A percentile compares a stretch with the other conserved stretches of the same genome.
Conservation (phyloP, 345 rosid genomes). For the Bruguiera parviflora region DNA sequence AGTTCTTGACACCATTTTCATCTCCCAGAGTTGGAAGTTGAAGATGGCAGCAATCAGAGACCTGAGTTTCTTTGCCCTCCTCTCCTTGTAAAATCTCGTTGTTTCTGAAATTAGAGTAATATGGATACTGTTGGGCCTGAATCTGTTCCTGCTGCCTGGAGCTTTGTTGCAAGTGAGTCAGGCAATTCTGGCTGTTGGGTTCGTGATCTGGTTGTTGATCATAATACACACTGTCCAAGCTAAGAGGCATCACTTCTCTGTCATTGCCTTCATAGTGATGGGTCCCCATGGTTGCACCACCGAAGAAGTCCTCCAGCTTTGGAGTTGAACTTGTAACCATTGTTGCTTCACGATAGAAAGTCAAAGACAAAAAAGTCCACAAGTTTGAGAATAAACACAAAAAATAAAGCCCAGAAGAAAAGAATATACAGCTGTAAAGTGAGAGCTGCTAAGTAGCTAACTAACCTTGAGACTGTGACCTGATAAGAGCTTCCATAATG, state of each 20-base stretch:
- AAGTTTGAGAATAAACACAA: constrained; percentile 13
- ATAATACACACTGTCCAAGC: constrained; percentile 65
- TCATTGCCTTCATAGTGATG: constrained; percentile 56
- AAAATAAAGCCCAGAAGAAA: constrained; percentile 25
- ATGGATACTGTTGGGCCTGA: constrained; percentile 34
- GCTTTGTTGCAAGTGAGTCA: constrained; percentile 24
- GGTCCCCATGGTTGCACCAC: constrained; percentile 59
- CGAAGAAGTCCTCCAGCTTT: constrained; percentile 88
- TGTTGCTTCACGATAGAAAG: constrained; percentile 36
- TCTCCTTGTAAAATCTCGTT: constrained; percentile 37
- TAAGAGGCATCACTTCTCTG: constrained; percentile 74
- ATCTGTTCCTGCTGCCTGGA: constrained; percentile 30
- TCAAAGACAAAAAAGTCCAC: constrained; percentile 28
- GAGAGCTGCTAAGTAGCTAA: not conserved
- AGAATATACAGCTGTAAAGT: constrained; percentile 10
- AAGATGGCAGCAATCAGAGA: constrained; percentile 27
- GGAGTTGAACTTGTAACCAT: constrained; percentile 57
- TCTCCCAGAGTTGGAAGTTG: constrained; percentile 43
- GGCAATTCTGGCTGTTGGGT: constrained; percentile 33
- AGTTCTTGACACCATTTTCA: constrained; percentile 36
- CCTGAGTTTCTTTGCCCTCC: constrained; percentile 31
- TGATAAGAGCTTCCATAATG: constrained; percentile 73
- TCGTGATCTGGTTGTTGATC: constrained; percentile 36
- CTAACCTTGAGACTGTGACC: constrained; percentile 71
- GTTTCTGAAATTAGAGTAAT: constrained; percentile 38